Evolutionary conservation across 1,284 basidiomycete genomes (phyloP), one percentile per base, ranked within the genome.

Genomic region (Ustanciosporium gigantosporum): DNA sequence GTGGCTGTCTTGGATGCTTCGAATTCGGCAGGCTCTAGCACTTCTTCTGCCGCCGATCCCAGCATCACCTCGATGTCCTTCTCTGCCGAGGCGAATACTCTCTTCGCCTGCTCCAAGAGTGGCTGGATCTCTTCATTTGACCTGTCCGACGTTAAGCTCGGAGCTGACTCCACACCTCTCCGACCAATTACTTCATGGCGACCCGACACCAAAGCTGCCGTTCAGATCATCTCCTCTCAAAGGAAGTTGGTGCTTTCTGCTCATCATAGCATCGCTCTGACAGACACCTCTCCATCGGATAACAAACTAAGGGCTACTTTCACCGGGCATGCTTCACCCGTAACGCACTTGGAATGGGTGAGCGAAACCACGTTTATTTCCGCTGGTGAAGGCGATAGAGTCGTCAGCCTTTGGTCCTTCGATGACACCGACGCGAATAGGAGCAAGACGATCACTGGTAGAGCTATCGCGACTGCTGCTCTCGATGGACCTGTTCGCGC

Each of bases 361-460:
- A 46, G 40, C 31, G 58, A 56, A 38, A 40, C 49, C 31, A 48
- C 53, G 6, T 88, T 91, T 76, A 79, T 88, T 32, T 87, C 88
- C 4, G 82, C 84, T 17, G 88, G 88, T 5, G 85, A 88, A 67
- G 83, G 83, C 23, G 89, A 91, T 78, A 84, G 89, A 17, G 85
- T 87, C 35, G 80, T 89, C n/a, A 87, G 85, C 68, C 68, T 86
- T 38, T 86, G 87, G 88, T 56, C 52, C 13, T 55, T 21, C n/a
- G 48, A 52, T 19, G 24, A 31, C 84, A 69, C 64, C 83, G 52
- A 78, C 80, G 47, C 19, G 22, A 79, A 46, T 15, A 37, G 49
- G 20, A 39, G 27, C 24, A 50, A 42, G 36, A 19, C 40, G 13
- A 47, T 46, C 19, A 20, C 55, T 13, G 61, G 61, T 5, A 48